These are phyloP conservation scores for Protomyces inundatus DNA, from an alignment of 1,139 yeast species.

Conservation along the genomic window DNA sequence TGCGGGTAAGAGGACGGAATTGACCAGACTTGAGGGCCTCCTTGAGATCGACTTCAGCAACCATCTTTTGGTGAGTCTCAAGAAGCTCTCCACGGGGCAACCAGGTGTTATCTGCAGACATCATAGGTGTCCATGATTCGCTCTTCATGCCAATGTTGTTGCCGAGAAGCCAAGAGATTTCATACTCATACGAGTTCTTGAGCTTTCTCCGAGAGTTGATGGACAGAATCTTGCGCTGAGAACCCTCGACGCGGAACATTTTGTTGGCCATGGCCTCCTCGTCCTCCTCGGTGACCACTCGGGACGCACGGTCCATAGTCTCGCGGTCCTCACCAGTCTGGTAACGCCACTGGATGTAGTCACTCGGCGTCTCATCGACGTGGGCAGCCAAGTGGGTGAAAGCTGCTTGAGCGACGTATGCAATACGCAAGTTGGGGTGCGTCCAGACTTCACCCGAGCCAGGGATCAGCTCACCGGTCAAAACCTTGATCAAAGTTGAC, in stretches of 20 bases:
- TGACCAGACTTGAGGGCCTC: conserved; percentile 99
- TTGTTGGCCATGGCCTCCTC: conserved; percentile 94
- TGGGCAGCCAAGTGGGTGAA: conserved; percentile 98
- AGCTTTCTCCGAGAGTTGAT: conserved; percentile 98
- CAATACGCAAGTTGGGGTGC: conserved; percentile 99
- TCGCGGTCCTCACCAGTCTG: conserved; percentile 99
- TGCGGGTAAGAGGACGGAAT: conserved; percentile 99
- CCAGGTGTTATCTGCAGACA: conserved; percentile 99
- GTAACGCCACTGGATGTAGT: conserved; percentile 99
- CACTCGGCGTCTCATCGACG: conserved; percentile 98
- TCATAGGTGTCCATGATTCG: conserved; percentile 99
- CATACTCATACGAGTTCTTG: conserved; percentile 99
- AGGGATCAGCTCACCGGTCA: conserved; percentile 99
- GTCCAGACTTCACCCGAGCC: conserved; percentile 97
- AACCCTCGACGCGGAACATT: conserved; percentile 97
- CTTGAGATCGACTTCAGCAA: conserved; percentile 99
- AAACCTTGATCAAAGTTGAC: conserved; percentile 81
- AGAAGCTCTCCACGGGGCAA: conserved; percentile 99
- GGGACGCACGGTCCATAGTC: conserved; percentile 99
- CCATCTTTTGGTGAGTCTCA: conserved; percentile 98
- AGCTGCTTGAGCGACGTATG: conserved; percentile 99
- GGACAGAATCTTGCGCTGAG: conserved; percentile 94
- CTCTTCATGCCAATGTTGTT: conserved; percentile 98
- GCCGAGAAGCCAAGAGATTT: conserved; percentile 93
- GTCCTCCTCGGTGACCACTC: conserved; percentile 95